phyloP scores from a whole-genome alignment of 1,284 basidiomycete species.

The Trametes versicolor region DNA sequence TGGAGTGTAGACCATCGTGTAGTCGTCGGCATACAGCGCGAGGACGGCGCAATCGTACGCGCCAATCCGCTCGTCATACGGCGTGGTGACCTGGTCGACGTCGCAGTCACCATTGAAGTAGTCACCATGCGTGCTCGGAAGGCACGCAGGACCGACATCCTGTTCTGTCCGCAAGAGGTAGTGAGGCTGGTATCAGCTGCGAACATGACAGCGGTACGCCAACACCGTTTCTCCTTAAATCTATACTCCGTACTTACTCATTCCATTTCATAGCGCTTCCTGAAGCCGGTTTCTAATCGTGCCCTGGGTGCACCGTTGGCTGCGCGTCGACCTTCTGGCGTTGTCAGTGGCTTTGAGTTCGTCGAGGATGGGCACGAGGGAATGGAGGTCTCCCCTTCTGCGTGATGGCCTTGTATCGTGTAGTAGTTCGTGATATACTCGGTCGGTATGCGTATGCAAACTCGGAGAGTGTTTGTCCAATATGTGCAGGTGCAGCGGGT shows the following conservation, averaged over 20 bases:
- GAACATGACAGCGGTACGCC: not conserved
- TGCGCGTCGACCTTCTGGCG: not conserved
- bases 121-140: not conserved
- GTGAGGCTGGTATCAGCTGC: not conserved
- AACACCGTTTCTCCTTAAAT: not conserved
- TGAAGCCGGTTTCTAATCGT: not conserved
- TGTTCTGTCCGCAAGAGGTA: not conserved
- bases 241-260: not conserved
- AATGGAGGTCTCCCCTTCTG: not conserved
- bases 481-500: too few species aligned
- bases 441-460: too few species aligned
- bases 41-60: not conserved
- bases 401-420: not conserved
- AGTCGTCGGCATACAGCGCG: not conserved
- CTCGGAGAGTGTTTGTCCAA: too few species aligned
- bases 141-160: not conserved
- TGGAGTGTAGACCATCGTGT: not conserved
- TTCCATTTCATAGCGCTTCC: not conserved
- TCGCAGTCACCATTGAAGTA: not conserved
- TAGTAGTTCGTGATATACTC: too few species aligned
- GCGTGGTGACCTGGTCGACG: conserved; percentile 2
- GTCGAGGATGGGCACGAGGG: not conserved
- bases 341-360: not conserved
- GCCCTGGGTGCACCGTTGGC: too few species aligned
- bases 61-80: not conserved